Conservation (phyloP, 2,329 filamentous ascomycete genomes). For the Fusarium sp. region DNA sequence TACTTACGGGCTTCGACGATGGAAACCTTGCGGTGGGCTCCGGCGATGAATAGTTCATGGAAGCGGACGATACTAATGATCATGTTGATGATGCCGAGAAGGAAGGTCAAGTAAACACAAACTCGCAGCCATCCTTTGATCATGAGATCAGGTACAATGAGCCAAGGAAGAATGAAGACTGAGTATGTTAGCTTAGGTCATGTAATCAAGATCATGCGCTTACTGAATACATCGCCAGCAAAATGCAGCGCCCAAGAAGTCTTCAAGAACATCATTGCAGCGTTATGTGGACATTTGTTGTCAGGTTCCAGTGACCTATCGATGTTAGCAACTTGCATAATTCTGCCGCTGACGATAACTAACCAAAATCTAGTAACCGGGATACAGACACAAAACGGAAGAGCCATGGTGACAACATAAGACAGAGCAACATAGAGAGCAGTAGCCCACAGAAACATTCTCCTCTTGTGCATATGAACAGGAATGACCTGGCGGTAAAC, state of each 20-base stretch:
- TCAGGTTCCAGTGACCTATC: neutral
- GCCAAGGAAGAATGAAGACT: conserved; percentile 23
- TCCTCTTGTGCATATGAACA: conserved; percentile 14
- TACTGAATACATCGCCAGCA: conserved; percentile 17
- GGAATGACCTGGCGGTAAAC: conserved; percentile 23
- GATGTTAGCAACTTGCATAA: neutral
- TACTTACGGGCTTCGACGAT: neutral
- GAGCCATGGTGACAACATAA: neutral
- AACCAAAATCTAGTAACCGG: conserved; percentile 19
- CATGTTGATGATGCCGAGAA: conserved; percentile 26
- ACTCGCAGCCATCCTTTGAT: conserved; percentile 2
- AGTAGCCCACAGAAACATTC: conserved; percentile 14
- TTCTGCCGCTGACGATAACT: neutral
- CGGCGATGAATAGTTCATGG: neutral
- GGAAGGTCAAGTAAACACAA: conserved; percentile 16
- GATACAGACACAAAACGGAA: conserved; percentile 7
- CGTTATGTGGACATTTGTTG: rapidly evolving
- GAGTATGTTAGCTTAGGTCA: rapidly evolving
- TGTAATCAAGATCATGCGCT: rapidly evolving
- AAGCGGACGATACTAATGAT: conserved; percentile 5
- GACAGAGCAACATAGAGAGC: neutral
- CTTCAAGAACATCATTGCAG: neutral
- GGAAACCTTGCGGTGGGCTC: neutral
- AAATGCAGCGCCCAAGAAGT: conserved; percentile 23
- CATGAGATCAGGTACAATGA: conserved; percentile 14